Evolutionary conservation across 768 basidiomycete genomes (phyloP), one percentile per base, ranked within the genome.

Genomic region (Boletus rubroflammeus): DNA sequence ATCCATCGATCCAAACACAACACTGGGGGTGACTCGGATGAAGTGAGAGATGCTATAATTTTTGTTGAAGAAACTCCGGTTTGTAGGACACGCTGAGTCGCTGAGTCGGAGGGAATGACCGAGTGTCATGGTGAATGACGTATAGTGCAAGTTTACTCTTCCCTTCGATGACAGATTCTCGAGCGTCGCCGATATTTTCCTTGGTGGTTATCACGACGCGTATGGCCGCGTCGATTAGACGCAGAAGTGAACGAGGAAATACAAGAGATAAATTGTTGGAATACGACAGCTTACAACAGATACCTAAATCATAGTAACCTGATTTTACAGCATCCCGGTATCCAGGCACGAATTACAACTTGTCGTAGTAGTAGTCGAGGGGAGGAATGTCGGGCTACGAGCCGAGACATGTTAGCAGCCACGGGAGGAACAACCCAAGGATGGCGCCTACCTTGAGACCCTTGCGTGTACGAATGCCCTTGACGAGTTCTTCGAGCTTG

Each of bases 361-460:
- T 96, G 83, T 96, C 94, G 78, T 95, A 94, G 79, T 94, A 97
- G 34, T 82, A 82, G 72, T 93, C 91, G 61, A 93, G 81, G 51
- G 87, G 44, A 42, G 93, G 94, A 51, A 95, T 88, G 13, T 96
- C 94, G 64, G 90, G 88, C 90, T 90, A 58, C 2, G 13, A 60
- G 46, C 55, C 10, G 25, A 47, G 61, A 36, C 49, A 13, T 23
- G 46, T 67, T n/a, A 67, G 41, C 50, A 14, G 40, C 31, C 14
- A 21, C 26, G 26, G 29, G 47, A 53, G 47, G 11, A 35, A 3
- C 3, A 38, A 6, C 15, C 23, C 28, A 17, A 48, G 21, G 34
- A 36, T 32, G 19, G 47, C 19, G 48, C 74, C 35, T 62, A 86
- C 86, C 85, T 94, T 96, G 73, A 97, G 90, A 80, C 94, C 94